A percentile compares a stretch with the other conserved stretches of the same genome.
Conservation (phyloP, 2,329 filamentous ascomycete species). For the Calonectria hawksworthii region DNA sequence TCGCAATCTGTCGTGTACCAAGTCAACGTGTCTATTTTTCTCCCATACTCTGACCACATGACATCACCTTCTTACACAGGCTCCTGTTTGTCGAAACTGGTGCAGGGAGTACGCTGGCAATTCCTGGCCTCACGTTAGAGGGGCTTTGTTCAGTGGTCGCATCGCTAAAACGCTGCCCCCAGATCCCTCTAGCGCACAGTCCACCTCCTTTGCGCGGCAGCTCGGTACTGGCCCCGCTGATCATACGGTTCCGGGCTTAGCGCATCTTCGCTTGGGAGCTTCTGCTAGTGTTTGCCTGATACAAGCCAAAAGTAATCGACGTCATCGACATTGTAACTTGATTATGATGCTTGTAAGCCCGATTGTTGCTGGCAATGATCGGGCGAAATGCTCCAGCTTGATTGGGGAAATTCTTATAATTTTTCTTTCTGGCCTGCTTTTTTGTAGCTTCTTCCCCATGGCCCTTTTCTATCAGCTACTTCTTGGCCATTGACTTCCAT, state of each 20-base stretch:
- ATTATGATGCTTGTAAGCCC: slow-evolving; percentile 31
- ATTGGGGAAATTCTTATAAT: neutral
- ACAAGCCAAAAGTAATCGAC: slow-evolving; percentile 36
- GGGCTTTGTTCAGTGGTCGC: neutral
- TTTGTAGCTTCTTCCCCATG: neutral
- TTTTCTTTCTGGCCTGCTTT: neutral
- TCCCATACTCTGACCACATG: neutral
- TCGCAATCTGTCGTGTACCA: neutral
- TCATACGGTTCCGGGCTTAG: slow-evolving; percentile 8
- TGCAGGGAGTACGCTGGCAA: neutral
- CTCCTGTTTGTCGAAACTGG: neutral
- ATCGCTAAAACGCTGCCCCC: slow-evolving; percentile 9
- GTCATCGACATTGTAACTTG: slow-evolving; percentile 42
- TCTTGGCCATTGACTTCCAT: neutral
- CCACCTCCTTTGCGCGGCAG: neutral
- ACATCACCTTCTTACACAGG: slow-evolving; percentile 8
- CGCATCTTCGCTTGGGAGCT: slow-evolving; percentile 13
- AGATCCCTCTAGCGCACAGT: slow-evolving; percentile 3
- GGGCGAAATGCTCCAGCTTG: neutral
- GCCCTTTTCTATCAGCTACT: neutral
- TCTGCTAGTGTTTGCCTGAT: slow-evolving; percentile 5
- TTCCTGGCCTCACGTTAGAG: neutral
- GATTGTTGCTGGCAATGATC: slow-evolving; percentile 22
- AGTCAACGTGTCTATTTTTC: neutral
- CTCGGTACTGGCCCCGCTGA: neutral